Evolutionary conservation across 352 stramenopile genomes (phyloP).

Genomic region (Lagenidium sp.): DNA sequence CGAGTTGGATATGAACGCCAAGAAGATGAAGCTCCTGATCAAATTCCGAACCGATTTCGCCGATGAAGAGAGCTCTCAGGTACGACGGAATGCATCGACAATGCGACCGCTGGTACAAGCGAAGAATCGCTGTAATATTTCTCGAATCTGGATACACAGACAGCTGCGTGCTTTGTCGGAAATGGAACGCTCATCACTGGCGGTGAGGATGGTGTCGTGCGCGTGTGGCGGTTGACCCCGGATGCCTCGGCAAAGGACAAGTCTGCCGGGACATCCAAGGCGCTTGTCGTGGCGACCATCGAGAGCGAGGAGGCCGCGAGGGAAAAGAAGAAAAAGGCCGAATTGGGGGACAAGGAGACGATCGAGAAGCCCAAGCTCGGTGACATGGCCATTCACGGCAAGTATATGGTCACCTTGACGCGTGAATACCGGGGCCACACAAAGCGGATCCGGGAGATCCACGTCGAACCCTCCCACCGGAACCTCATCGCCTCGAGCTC

Average conservation of each 20-base stretch:
- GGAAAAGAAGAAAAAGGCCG: constrained; percentile 16
- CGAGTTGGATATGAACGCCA: constrained; percentile 39
- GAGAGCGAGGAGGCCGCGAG: constrained; percentile 3
- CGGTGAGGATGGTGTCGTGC: constrained; percentile 75
- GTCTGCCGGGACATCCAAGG: constrained; percentile 21
- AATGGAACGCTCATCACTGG: constrained; percentile 69
- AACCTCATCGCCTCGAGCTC: constrained; percentile 73
- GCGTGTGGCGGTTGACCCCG: constrained; percentile 50
- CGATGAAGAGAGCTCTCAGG: constrained; percentile 52
- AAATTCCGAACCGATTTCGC: constrained; percentile 82
- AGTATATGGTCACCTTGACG: constrained; percentile 48
- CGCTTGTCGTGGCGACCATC: constrained; percentile 15
- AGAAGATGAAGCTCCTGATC: constrained; percentile 55
- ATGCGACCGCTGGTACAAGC: no score
- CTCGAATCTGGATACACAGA: no score
- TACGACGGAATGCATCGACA: constrained; percentile 2
- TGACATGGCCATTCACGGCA: constrained; percentile 37
- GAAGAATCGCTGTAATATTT: no score
- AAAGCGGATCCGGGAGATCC: constrained; percentile 74
- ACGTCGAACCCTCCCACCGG: constrained; percentile 72
- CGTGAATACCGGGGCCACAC: constrained; percentile 69
- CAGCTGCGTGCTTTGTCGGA: constrained; percentile 68
- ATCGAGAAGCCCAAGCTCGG: constrained; percentile 41
- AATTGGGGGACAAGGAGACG: constrained; percentile 8
- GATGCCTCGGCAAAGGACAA: constrained; percentile 45